Evolutionary conservation across 768 basidiomycete species (phyloP).

Genomic region (Psilocybe tampanensis): DNA sequence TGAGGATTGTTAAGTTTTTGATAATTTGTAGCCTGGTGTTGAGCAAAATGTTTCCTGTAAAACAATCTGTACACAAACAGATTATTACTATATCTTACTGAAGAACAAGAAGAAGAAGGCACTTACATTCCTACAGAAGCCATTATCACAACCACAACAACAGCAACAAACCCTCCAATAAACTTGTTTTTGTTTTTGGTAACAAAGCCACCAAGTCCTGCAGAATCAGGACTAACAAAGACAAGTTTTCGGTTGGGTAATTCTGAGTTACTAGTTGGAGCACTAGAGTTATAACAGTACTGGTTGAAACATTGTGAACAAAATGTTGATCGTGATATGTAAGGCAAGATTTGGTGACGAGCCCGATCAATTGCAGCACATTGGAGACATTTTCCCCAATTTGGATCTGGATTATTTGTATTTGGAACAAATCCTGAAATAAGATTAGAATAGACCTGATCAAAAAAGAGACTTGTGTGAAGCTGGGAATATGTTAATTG

Average conservation of each 20-base stretch:
- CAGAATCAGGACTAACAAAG: slow-evolving; percentile 59
- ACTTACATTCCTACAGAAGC: slow-evolving; percentile 43
- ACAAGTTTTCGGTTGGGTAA: slow-evolving; percentile 46
- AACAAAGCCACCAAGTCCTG: slow-evolving; percentile 53
- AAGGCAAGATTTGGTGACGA: slow-evolving; percentile 39
- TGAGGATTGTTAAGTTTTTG: no score
- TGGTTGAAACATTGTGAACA: slow-evolving; percentile 51
- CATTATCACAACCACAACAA: slow-evolving; percentile 40
- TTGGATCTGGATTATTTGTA: slow-evolving; percentile 58
- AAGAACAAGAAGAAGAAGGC: not conserved
- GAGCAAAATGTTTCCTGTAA: no score
- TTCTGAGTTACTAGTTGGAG: slow-evolving; percentile 42
- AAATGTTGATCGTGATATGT: slow-evolving; percentile 39
- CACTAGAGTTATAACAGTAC: slow-evolving; percentile 54
- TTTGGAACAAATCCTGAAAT: slow-evolving; percentile 65
- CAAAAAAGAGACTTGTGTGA: slow-evolving; percentile 58
- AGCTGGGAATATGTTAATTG: slow-evolving; percentile 58
- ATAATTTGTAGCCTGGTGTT: no score
- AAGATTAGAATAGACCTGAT: slow-evolving; percentile 58
- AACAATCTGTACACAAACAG: no score
- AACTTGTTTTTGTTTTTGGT: slow-evolving; percentile 45
- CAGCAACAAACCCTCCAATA: slow-evolving; percentile 48
- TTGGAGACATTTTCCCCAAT: slow-evolving; percentile 67
- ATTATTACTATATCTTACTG: no score
- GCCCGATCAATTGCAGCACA: slow-evolving; percentile 63